Percentiles rank a stretch among this genome's conserved stretches.
phyloP scores from a whole-genome alignment of 352 stramenopile genomes.

The Hyaloperonospora arabidopsidis region DNA sequence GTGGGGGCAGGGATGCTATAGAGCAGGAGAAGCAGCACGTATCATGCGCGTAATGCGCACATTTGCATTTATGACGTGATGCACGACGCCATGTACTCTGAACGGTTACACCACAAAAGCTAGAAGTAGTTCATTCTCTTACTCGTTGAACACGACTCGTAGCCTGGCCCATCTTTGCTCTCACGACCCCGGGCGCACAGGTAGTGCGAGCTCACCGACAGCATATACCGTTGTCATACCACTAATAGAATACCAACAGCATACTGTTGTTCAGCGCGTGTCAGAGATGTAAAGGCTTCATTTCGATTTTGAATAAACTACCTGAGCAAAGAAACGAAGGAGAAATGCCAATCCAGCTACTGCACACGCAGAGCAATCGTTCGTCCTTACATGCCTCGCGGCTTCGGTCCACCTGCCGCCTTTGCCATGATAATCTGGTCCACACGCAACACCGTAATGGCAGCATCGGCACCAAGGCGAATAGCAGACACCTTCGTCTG shows the following conservation, averaged over 20 bases:
- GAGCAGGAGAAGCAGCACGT: constrained; percentile 3
- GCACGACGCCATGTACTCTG: too few relatives aligned
- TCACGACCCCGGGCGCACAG: too few relatives aligned
- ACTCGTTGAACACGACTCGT: constrained; percentile 6
- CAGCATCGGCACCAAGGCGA: constrained; percentile 94
- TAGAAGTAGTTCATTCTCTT: constrained; percentile 3
- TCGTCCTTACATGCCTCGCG: constrained; percentile 60
- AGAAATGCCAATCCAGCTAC: constrained; percentile 23
- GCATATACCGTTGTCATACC: neutral
- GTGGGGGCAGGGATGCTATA: constrained; percentile 2
- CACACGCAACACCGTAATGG: constrained; percentile 97
- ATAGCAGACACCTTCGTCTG: constrained; percentile 95
- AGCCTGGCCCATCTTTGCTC: neutral
- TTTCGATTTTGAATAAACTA: constrained; percentile 65
- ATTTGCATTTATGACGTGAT: too few relatives aligned
- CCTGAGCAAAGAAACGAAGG: constrained; percentile 34
- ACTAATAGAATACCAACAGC: neutral
- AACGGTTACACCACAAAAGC: too few relatives aligned
- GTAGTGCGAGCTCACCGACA: too few relatives aligned
- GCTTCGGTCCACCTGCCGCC: constrained; percentile 91
- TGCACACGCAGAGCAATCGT: constrained; percentile 19
- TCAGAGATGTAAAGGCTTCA: constrained; percentile 24
- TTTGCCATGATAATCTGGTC: constrained; percentile 99
- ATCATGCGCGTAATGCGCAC: too few relatives aligned
- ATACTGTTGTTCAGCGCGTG: constrained; percentile 7